A percentile compares a stretch with the other conserved stretches of the same genome.
Conservation (phyloP, 345 rosid genomes). For the Eucalyptus pauciflora region DNA sequence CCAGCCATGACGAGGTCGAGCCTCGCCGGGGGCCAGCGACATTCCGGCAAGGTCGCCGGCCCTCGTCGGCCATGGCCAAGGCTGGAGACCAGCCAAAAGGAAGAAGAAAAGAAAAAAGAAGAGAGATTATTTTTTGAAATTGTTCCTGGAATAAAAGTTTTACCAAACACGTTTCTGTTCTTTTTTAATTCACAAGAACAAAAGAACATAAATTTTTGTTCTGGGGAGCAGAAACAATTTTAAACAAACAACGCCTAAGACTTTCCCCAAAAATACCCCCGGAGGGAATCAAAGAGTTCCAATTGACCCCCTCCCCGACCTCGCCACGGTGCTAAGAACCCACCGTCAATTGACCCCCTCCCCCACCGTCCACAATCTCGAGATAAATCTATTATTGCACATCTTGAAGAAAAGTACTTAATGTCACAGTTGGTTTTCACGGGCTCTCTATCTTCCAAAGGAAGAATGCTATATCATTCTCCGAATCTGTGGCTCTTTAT, state of each 20-base stretch:
- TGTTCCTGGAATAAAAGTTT: too few species aligned
- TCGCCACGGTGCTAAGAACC: not conserved
- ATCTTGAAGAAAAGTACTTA: not conserved
- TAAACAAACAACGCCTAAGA: not conserved
- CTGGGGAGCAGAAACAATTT: too few species aligned
- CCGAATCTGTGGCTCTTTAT: not conserved
- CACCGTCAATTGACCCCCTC: too few species aligned
- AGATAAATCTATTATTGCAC: not conserved
- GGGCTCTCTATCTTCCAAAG: not conserved
- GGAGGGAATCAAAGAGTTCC: not conserved
- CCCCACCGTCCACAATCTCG: not conserved
- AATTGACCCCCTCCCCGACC: not conserved
- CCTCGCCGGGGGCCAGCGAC: too few species aligned
- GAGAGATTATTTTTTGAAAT: too few species aligned
- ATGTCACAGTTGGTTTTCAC: not conserved
- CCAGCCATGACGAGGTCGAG: too few species aligned
- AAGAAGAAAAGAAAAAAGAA: too few species aligned
- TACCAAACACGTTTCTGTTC: too few species aligned
- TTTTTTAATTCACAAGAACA: too few species aligned
- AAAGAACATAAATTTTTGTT: too few species aligned
- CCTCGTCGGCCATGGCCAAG: too few species aligned
- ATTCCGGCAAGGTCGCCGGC: rapidly evolving
- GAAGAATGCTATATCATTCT: not conserved
- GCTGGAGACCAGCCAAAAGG: too few species aligned
- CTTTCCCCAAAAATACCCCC: not conserved